Percentiles rank a stretch among this genome's conserved stretches.
These are phyloP conservation scores for Escallonia herrerae DNA, from an alignment of 129 eudicot species.

Conservation along the genomic window DNA sequence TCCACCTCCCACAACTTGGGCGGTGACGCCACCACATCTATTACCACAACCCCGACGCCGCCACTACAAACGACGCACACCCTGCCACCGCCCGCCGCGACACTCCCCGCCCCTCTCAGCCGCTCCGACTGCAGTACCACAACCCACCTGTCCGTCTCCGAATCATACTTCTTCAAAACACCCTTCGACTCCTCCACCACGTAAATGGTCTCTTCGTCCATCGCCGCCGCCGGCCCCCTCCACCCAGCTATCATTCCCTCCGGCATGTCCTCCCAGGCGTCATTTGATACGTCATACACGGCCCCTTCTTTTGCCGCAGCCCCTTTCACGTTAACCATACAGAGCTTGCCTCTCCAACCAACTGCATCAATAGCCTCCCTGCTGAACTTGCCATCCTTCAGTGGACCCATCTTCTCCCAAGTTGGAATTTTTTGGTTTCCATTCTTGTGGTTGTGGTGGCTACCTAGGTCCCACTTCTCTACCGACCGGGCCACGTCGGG, in stretches of 20 bases:
- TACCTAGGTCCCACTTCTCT: slow-evolving; percentile 51
- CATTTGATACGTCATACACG: slow-evolving; percentile 43
- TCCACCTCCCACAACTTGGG: slow-evolving; percentile 45
- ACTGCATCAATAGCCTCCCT: slow-evolving; percentile 73
- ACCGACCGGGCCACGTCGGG: slow-evolving; percentile 54
- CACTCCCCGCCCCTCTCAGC: slow-evolving; percentile 52
- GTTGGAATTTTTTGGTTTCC: neutral
- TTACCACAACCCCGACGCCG: slow-evolving; percentile 55
- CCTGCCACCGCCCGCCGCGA: slow-evolving; percentile 60
- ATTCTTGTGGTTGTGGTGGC: neutral
- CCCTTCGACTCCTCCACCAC: slow-evolving; percentile 59
- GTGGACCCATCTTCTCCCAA: slow-evolving; percentile 43
- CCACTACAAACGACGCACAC: slow-evolving; percentile 57
- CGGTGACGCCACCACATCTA: slow-evolving; percentile 49
- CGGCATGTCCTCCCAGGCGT: slow-evolving; percentile 59
- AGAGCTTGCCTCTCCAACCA: slow-evolving; percentile 63
- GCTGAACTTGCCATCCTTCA: slow-evolving; percentile 50
- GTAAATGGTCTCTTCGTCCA: slow-evolving; percentile 54
- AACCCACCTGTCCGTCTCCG: slow-evolving; percentile 40
- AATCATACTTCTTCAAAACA: slow-evolving; percentile 39
- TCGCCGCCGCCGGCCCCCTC: slow-evolving; percentile 86
- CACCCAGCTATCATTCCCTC: slow-evolving; percentile 71
- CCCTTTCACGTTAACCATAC: slow-evolving; percentile 74
- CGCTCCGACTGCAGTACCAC: slow-evolving; percentile 30
- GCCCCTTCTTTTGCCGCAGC: slow-evolving; percentile 56